Evolutionary conservation across 2,329 filamentous ascomycete genomes (phyloP), one percentile per base, ranked within the genome.

Genomic region (Zymoseptoria pseudotritici): DNA sequence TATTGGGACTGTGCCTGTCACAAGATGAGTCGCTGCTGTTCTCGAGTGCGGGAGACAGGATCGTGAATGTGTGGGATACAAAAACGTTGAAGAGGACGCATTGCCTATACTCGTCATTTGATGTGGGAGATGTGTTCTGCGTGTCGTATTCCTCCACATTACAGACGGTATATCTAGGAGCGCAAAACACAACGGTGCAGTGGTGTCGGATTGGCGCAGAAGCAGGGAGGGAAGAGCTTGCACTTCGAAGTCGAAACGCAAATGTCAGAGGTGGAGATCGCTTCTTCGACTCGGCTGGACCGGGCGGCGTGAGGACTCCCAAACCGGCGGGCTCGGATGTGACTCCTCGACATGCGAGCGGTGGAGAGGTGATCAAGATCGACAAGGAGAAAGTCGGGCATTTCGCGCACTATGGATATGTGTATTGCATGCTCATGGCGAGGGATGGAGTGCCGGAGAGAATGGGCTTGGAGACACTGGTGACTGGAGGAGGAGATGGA

Each of bases 61-160:
- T 97, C 60, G 87, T 97, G 71, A 97, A 96, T 73, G 90, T 96
- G 50, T 99, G 94, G 94, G 88, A 86, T 68, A 89, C 92, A 1
- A 81, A 79, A 51, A 87, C 85, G 5, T 86, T 96, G 73, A 83
- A 82, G 58, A 86, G 89, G 26, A 80, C 94, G 0, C 94, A 92
- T 77, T 91, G 94, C 64, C 89, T 97, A 63, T 96, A 96, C 78
- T 95, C 91, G 63, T 88, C 87, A 54, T 93, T 96, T 75, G 94
- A 97, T 68, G 89, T 96, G 50, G 94, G 94, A 61, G 94, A 99
- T 76, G 86, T 99, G 61, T 97, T 97, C 73, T 96, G 91, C 67
- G 87, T 96, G n/a, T 88, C 88, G 1, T 97, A 96, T 74, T 96
- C 91, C 3, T 78, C 85, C 6, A 82, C 86, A 66, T 81, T 90